Conservation (phyloP, 2,329 filamentous ascomycete genomes). For the Fusarium hainanense region DNA sequence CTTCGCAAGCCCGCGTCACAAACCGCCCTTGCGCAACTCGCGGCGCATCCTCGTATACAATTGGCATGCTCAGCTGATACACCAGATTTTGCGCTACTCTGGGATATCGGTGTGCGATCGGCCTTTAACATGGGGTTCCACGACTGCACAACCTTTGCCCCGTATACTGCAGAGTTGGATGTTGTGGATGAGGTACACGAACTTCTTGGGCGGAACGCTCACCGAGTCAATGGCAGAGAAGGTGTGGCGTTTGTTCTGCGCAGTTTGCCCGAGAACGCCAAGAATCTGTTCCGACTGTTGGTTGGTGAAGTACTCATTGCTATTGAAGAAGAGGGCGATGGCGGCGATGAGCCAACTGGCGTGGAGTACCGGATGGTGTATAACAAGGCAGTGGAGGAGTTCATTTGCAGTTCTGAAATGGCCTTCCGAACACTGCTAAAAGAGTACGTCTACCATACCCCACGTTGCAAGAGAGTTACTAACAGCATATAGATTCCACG, state of each 20-base stretch:
- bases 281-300: conserved; percentile 85
- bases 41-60: conserved; percentile 76
- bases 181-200: conserved; percentile 91
- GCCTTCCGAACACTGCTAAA: conserved; percentile 93
- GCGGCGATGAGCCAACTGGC: conserved; percentile 68
- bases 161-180: conserved; percentile 79
- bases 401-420: conserved; percentile 97
- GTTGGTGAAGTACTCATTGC: conserved; percentile 84
- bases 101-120: conserved; percentile 87
- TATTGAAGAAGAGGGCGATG: conserved; percentile 68
- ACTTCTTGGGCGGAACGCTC: conserved; percentile 82
- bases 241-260: conserved; percentile 92
- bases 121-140: conserved; percentile 91
- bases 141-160: conserved; percentile 89
- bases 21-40: conserved; percentile 78
- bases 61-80: conserved; percentile 87
- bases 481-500: conserved; percentile 76
- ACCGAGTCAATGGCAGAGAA: conserved; percentile 86
- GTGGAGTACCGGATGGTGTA: conserved; percentile 93
- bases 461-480: conserved; percentile 42
- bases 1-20: conserved; percentile 79
- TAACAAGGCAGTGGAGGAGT: conserved; percentile 95
- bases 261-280: conserved; percentile 90
- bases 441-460: conserved; percentile 68
- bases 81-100: conserved; percentile 86